These are phyloP conservation scores for Entomortierella parvispora DNA, from an alignment of 192 early-diverging fungal genomes.

Conservation along the genomic window DNA sequence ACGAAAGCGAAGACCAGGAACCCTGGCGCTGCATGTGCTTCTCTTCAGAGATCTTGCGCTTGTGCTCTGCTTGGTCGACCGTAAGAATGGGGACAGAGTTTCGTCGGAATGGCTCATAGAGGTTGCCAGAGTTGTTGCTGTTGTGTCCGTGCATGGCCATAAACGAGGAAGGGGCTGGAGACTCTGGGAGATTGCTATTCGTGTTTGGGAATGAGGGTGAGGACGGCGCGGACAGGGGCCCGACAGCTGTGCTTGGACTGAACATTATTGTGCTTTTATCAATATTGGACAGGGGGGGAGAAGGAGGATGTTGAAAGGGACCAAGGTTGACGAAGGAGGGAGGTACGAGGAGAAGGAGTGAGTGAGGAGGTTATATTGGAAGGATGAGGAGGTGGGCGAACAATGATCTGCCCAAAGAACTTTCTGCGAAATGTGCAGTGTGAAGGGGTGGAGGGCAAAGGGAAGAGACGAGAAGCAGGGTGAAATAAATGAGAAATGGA, in stretches of 20 bases:
- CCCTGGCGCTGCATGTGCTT: constrained; percentile 49
- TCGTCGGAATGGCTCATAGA: constrained; percentile 44
- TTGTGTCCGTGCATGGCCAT: constrained; percentile 47
- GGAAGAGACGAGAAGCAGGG: not conserved
- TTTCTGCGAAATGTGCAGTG: not conserved
- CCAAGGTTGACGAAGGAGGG: not conserved
- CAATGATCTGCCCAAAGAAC: not conserved
- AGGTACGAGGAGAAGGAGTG: not conserved
- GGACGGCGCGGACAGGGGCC: constrained; percentile 38
- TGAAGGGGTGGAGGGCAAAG: not conserved
- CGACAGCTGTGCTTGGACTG: constrained; percentile 16
- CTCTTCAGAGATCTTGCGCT: constrained; percentile 45
- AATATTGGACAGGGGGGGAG: not conserved
- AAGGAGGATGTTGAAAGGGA: not conserved
- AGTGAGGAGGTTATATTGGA: not conserved
- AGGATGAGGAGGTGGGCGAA: not conserved
- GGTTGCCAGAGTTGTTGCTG: not conserved
- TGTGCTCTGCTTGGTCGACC: constrained; percentile 45
- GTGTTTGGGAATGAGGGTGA: constrained; percentile 36
- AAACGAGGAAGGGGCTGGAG: constrained; percentile 27
- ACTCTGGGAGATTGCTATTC: not conserved
- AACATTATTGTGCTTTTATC: constrained; percentile 10
- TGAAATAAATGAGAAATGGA: not conserved
- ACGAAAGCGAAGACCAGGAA: constrained; percentile 42
- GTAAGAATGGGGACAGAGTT: constrained; percentile 50